Conservation (phyloP, 1,284 basidiomycete species). For the Leccinum subspadiceum region DNA sequence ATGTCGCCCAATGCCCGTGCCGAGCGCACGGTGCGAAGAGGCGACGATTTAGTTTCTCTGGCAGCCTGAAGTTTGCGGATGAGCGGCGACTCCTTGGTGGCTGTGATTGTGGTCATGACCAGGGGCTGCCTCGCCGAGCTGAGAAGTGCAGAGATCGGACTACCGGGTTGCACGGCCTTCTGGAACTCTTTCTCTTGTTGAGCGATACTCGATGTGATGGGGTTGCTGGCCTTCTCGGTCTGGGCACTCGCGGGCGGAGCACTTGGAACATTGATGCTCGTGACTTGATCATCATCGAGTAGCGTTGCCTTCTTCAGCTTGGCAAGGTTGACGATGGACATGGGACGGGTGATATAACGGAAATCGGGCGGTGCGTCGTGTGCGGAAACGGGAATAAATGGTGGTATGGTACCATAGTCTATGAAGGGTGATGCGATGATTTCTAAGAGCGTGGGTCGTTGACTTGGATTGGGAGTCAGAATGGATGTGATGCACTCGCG, state of each 20-base stretch:
- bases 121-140: constrained; percentile 87
- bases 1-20: constrained; percentile 46
- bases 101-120: constrained; percentile 58
- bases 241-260: constrained; percentile 18
- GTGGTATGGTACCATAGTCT: constrained; percentile 76
- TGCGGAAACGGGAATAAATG: constrained; percentile 76
- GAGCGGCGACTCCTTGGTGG: constrained; percentile 51
- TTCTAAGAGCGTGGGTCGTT: constrained; percentile 34
- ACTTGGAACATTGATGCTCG: constrained; percentile 41
- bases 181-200: too few relatives aligned
- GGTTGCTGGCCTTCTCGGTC: not conserved
- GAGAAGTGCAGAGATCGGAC: constrained; percentile 79
- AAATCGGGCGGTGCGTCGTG: constrained; percentile 77
- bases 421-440: constrained; percentile 91
- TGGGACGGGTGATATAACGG: constrained; percentile 57
- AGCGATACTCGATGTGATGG: too few relatives aligned
- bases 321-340: constrained; percentile 71
- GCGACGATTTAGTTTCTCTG: constrained; percentile 36
- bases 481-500: constrained; percentile 35
- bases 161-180: too few relatives aligned
- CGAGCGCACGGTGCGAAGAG: constrained; percentile 38
- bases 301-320: constrained; percentile 58
- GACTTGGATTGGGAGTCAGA: too few relatives aligned
- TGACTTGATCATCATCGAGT: constrained; percentile 59
- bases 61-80: constrained; percentile 55